phyloP scores from a whole-genome alignment of 495 filamentous ascomycete genomes.

The Paragyromitra xinjiangensis region DNA sequence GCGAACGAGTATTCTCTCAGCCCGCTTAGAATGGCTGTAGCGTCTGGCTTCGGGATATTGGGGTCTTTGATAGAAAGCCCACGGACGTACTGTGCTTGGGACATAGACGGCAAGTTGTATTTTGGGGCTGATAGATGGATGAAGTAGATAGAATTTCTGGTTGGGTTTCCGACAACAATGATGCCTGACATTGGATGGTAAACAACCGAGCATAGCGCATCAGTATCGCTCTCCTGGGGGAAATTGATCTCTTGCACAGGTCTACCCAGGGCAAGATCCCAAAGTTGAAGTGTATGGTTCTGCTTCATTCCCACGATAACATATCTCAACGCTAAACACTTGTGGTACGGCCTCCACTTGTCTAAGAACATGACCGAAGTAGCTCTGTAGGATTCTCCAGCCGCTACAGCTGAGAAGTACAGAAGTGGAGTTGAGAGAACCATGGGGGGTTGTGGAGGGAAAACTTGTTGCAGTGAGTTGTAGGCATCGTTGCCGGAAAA shows the following conservation, averaged over 20 bases:
- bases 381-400: constrained; percentile 66
- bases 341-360: constrained; percentile 88
- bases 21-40: constrained; percentile 95
- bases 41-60: constrained; percentile 80
- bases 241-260: constrained; percentile 96
- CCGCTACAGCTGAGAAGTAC: constrained; percentile 56
- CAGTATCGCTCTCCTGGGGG: constrained; percentile 94
- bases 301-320: constrained; percentile 98
- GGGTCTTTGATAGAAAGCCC: constrained; percentile 76
- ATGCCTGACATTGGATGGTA: constrained; percentile 91
- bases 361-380: constrained; percentile 96
- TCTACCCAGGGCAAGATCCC: constrained; percentile 95
- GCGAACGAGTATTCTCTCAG: constrained; percentile 92
- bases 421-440: constrained; percentile 50
- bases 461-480: constrained; percentile 34
- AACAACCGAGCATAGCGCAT: constrained; percentile 93
- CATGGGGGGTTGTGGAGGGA: constrained; percentile 53
- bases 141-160: constrained; percentile 96
- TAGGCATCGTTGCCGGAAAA: constrained; percentile 65
- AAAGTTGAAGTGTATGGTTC: constrained; percentile 97
- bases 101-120: constrained; percentile 79
- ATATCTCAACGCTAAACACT: constrained; percentile 86
- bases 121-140: constrained; percentile 91
- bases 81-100: constrained; percentile 85
- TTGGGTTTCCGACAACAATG: constrained; percentile 93